Percentiles rank a stretch among this genome's conserved stretches.
phyloP scores from a whole-genome alignment of 108 stramenopile genomes.

The Pinguiococcus pyrenoidosus region DNA sequence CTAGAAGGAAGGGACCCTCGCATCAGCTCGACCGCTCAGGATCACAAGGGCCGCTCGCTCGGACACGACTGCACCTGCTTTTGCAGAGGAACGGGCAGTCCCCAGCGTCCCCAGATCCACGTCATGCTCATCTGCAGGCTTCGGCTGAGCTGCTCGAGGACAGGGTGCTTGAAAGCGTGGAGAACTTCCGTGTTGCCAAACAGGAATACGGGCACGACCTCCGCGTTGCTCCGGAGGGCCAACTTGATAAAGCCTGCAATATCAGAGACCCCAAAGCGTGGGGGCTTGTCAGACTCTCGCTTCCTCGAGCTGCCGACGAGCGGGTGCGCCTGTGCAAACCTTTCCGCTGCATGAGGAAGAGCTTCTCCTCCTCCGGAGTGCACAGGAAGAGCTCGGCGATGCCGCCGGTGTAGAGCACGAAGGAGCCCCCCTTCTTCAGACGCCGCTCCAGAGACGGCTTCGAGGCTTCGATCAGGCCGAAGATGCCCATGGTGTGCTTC shows the following conservation, averaged over 20 bases:
- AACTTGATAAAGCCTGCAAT: slow-evolving; percentile 62
- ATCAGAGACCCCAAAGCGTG: too few relatives aligned
- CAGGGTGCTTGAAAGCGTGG: slow-evolving; percentile 37
- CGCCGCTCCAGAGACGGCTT: slow-evolving; percentile 15
- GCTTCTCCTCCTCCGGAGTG: slow-evolving; percentile 37
- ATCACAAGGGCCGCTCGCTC: too few relatives aligned
- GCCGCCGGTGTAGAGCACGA: slow-evolving; percentile 58
- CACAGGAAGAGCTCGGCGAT: slow-evolving; percentile 61
- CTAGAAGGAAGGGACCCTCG: slow-evolving; percentile 5
- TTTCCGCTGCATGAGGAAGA: slow-evolving; percentile 49
- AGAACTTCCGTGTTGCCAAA: slow-evolving; percentile 58
- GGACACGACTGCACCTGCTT: slow-evolving; percentile 2
- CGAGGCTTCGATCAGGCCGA: slow-evolving; percentile 51
- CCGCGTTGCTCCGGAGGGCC: slow-evolving; percentile 50
- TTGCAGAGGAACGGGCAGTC: slow-evolving; percentile 52
- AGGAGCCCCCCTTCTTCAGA: slow-evolving; percentile 26
- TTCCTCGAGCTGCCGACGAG: too few relatives aligned
- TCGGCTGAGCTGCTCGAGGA: slow-evolving; percentile 42
- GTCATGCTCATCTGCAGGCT: slow-evolving; percentile 48
- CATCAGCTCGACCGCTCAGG: background rate
- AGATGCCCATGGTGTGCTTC: slow-evolving; percentile 60
- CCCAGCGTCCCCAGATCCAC: slow-evolving; percentile 54
- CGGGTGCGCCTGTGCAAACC: too few relatives aligned
- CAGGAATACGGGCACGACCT: slow-evolving; percentile 51
- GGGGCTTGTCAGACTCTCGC: too few relatives aligned